Base-by-base conservation (phyloP, 2,329 filamentous ascomycete genomes). In the Pseudocercospora vitis region DNA sequence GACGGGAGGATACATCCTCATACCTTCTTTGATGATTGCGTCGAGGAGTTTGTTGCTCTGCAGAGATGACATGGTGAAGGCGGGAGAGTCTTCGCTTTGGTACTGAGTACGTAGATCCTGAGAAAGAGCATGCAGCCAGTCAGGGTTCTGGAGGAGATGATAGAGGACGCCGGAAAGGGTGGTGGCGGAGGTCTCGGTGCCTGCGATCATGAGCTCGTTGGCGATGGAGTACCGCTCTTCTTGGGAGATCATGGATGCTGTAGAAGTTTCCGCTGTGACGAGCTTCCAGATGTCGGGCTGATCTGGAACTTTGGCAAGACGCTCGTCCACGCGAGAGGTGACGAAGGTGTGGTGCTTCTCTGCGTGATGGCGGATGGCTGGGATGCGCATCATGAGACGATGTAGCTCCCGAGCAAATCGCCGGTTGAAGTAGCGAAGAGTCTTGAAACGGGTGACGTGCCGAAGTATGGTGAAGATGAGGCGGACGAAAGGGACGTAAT, bases 141-240 rank as follows among this genome's bases (percentile, higher is more conserved):
- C 26, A 3, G 65, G 69, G 33, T 71, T 65, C 0, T 57, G 63
- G 4, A 69, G 52, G 11, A 71, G 58, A 9, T 64, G 55, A 50
- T 65, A 72, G 1, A 61, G 64, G 7, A 63, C 58, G 4, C 67
- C 67, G 9, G 56, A 56, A 7, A 74, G 52, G 1, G 68, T 53
- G 1, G 71, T 73, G 1, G 70, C 69, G 1, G 65, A 70, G 0
- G 71, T 71, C 45, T 74, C 71, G 7, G 67, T 71, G 1, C 71
- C 71, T 1, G 68, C 71, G 29, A 70, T 53, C 57, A 73, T 70
- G 28, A 74, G 59, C 7, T 68, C 56, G 4, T 57, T 56, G 5
- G 62, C 63, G 19, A 62, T 71, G 21, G 63, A 56, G 21, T 68
- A 60, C 33, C 72, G 65, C 50, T 73, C 71, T 1, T 52, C 67